phyloP scores from a whole-genome alignment of 2,329 filamentous ascomycete genomes.

The Dactylellina leptospora region DNA sequence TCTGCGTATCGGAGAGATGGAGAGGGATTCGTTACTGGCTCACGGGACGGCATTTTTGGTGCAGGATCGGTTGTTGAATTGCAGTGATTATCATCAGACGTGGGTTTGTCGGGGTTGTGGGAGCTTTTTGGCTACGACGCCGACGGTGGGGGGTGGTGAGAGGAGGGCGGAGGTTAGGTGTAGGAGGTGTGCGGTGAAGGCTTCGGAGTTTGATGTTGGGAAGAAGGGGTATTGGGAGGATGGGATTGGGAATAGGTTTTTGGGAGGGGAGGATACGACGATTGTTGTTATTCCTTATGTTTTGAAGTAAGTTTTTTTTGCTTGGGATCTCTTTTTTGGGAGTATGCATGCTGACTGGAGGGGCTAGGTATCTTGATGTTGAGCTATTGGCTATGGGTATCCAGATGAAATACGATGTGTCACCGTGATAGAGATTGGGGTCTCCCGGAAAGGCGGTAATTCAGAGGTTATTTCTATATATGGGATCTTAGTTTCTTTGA shows the following conservation, averaged over 20 bases:
- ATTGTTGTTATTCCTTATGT: constrained; percentile 92
- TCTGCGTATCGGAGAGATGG: constrained; percentile 99
- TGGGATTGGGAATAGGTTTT: constrained; percentile 81
- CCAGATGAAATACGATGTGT: constrained; percentile 87
- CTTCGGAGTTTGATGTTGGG: constrained; percentile 70
- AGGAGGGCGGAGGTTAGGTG: constrained; percentile 79
- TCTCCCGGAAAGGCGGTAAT: no score
- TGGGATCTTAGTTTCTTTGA: background rate
- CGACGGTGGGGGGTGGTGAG: constrained; percentile 71
- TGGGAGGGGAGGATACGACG: constrained; percentile 89
- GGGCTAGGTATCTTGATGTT: constrained; percentile 74
- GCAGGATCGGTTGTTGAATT: constrained; percentile 95
- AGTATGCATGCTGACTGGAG: constrained; percentile 33
- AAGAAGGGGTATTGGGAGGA: constrained; percentile 88
- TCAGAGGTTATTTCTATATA: background rate
- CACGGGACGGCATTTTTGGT: constrained; percentile 95
- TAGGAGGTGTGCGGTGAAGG: constrained; percentile 74
- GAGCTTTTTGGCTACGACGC: constrained; percentile 87
- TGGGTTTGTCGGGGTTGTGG: constrained; percentile 92
- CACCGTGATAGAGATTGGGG: no score
- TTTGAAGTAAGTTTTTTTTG: constrained; percentile 69
- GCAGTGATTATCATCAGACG: constrained; percentile 87
- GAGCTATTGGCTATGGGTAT: constrained; percentile 97
- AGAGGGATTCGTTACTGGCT: constrained; percentile 91
- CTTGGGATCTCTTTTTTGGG: background rate